Base-by-base conservation (phyloP, 768 basidiomycete genomes). In the Boletus tylopilopsis region DNA sequence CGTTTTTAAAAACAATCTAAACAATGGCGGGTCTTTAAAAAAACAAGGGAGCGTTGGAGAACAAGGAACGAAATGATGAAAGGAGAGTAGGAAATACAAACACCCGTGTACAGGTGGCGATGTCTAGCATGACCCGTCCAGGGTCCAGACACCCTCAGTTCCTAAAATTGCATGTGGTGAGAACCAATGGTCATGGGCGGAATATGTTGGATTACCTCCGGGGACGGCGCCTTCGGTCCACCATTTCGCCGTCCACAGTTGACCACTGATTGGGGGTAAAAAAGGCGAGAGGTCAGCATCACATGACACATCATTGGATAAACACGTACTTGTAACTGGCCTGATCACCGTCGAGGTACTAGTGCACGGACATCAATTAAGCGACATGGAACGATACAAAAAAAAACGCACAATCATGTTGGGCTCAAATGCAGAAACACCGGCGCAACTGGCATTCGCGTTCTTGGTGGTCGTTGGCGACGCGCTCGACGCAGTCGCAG, bases 301-400 rank as follows among this genome's bases (percentile, higher is more conserved):
- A 6, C 8, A 34, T 7, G 33, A 34, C 33, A 34, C 8, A 16
- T 34, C 33, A 34, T 8, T 16, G 13, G 7, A 13, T 18, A 18
- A 34, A 16, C 33, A 53, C 74, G 47, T 42, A 77, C 76, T 64
- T 54, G 59, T 73, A 78, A 16, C 64, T 66, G 16, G 68, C 78
- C 37, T 71, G 49, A 15, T 66, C 48, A 12, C 77, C 77, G 12
- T 64, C 74, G 22, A 55, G 47, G 57, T 82, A 82, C 75, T 34
- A 13, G 33, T 13, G n/a, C 33, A 34, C 8, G 15, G 33, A 13
- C 16, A 7, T 30, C 29, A 30, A 30, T 30, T 13, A 30, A 13
- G 11, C 29, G n/a, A 18, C 13, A 13, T 6, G 8, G 15, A 18
- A 30, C 12, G 12, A 12, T 10, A 40, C 15, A 10, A 4, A 18